Percentiles rank a stretch among this genome's conserved stretches.
phyloP scores from a whole-genome alignment of 345 rosid genomes.

The Eucalyptus erythrocorys region DNA sequence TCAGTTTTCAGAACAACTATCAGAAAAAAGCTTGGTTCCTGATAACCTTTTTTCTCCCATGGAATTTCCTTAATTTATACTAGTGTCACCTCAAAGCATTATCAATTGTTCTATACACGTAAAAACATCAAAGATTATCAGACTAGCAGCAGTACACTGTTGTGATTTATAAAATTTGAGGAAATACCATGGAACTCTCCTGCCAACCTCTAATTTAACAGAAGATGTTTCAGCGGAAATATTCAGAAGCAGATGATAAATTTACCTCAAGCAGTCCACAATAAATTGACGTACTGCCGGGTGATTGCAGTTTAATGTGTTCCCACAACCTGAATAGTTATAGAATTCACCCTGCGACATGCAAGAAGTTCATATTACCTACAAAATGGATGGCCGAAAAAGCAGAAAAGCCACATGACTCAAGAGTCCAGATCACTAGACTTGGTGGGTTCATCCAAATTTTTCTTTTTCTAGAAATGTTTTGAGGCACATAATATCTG shows the following conservation, averaged over 20 bases:
- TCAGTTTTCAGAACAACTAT: not conserved
- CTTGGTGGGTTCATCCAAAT: not conserved
- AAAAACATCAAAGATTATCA: not conserved
- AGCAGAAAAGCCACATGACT: not conserved
- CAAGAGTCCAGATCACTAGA: not conserved
- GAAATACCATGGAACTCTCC: not conserved
- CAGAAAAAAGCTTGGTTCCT: not conserved
- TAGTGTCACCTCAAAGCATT: not conserved
- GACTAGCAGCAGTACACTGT: not conserved
- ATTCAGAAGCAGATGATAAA: not conserved
- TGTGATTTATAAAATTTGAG: not conserved
- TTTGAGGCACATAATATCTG: not conserved
- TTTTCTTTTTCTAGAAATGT: not conserved
- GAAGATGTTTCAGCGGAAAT: not conserved
- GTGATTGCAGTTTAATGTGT: constrained; percentile 97
- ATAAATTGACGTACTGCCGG: constrained; percentile 90
- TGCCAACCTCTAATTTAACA: not conserved
- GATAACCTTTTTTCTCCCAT: not conserved
- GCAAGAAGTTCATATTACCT: not conserved
- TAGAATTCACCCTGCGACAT: constrained; percentile 83
- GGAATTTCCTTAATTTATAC: not conserved
- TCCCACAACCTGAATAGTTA: constrained; percentile 97
- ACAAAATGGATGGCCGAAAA: not conserved
- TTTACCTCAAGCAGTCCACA: constrained; percentile 82
- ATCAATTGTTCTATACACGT: not conserved